Base-by-base conservation (phyloP, 2,329 filamentous ascomycete genomes). In the Akanthomyces dipterigenus region DNA sequence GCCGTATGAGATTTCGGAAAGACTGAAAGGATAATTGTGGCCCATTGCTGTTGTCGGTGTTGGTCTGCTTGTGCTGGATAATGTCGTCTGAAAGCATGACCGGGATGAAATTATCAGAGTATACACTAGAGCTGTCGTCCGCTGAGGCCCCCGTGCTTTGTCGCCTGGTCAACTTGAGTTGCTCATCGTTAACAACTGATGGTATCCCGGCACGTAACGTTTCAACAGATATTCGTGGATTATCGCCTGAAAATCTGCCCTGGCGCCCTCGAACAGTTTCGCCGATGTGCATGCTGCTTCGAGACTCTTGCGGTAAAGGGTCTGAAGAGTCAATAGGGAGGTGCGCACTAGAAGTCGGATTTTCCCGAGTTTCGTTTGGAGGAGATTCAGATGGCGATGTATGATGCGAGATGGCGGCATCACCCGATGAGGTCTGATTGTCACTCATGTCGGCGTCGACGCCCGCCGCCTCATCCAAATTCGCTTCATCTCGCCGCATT, bases 101-200 rank as follows among this genome's bases (percentile, higher is more conserved):
- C 59, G 71, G 78, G 16, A 73, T 69, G 58, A 82, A 79, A 18
- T 77, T 65, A 14, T 59, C 56, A 70, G 36, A 80, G 64, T 24
- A 75, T 65, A 64, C 80, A 34, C 56, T 59, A 12, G 56, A 59
- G 24, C 45, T 40, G 36, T 59, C 56, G 20, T 76, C n/a, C 60
- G 60, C 2, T 66, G 66, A 5, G 69, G 71, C 51, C 46, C 20
- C 43, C 46, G n/a, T 62, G 38, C 50, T 56, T 42, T 31, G 57
- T 9, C 26, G 60, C 48, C 26, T 31, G 11, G 31, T 36, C 55
- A 48, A 14, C 22, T 53, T 49, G 5, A 59, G 18, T 24, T 59
- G 56, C 38, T 59, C 56, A 51, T 59, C 56, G n/a, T 18, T 46
- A 34, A 59, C 43, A 16, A 59, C 46, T 12, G 56, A 59, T 18